Conservation (phyloP, 2,329 filamentous ascomycete genomes). For the Epichloe sp. region DNA sequence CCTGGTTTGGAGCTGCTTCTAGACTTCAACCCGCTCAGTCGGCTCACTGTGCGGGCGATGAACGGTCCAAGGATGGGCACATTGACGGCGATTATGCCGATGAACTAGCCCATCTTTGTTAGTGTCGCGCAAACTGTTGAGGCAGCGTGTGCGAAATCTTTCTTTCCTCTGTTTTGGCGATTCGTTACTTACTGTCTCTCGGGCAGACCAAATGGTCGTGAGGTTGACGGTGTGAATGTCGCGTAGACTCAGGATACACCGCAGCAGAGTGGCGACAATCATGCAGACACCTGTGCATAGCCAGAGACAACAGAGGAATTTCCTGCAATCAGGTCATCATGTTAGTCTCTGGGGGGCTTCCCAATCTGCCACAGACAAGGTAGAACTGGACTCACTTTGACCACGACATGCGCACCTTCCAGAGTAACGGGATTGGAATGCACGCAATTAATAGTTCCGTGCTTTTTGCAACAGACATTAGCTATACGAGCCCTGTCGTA, state of each 20-base stretch:
- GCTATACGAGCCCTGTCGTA: background rate
- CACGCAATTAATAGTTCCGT: slow-evolving; percentile 26
- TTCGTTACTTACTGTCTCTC: slow-evolving; percentile 23
- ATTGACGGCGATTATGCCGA: slow-evolving; percentile 30
- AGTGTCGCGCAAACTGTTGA: no score
- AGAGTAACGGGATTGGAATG: slow-evolving; percentile 28
- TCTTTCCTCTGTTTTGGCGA: background rate
- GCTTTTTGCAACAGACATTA: slow-evolving; percentile 10
- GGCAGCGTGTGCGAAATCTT: background rate
- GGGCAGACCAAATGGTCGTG: slow-evolving; percentile 14
- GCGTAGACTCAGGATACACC: slow-evolving; percentile 25
- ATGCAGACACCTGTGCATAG: slow-evolving; percentile 28
- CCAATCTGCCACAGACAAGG: background rate
- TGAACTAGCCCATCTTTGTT: slow-evolving; percentile 18
- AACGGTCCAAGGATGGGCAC: slow-evolving; percentile 15
- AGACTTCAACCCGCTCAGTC: slow-evolving; percentile 21
- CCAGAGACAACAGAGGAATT: slow-evolving; percentile 24
- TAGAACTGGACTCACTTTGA: background rate
- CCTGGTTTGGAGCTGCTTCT: background rate
- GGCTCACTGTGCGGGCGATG: background rate
- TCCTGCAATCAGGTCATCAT: slow-evolving; percentile 7
- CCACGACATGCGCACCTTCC: slow-evolving; percentile 23
- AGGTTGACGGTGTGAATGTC: slow-evolving; percentile 24
- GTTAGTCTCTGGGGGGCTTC: background rate
- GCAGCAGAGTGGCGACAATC: slow-evolving; percentile 27